These are phyloP conservation scores for Aeschynomene evenia DNA, from an alignment of 306 rosid species.

Conservation along the genomic window DNA sequence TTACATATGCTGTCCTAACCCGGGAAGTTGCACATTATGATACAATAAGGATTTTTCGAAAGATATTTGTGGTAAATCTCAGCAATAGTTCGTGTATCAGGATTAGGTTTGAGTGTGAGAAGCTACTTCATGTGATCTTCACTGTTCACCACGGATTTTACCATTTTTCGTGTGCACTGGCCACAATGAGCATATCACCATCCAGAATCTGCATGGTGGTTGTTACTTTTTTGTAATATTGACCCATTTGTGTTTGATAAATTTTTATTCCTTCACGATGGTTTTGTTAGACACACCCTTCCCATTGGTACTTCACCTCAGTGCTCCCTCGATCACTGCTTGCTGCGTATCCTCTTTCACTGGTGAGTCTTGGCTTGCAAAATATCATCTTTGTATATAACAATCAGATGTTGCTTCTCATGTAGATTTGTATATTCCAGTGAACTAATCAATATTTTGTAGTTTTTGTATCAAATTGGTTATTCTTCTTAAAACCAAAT, in stretches of 20 bases:
- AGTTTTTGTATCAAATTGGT: background rate
- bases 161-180: constrained; percentile 9
- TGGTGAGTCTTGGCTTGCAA: constrained; percentile 48
- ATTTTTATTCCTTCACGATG: constrained; percentile 46
- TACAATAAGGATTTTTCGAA: background rate
- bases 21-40: background rate
- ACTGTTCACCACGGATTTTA: background rate
- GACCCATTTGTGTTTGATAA: constrained; percentile 12
- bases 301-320: constrained; percentile 93
- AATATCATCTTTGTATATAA: constrained; percentile 12
- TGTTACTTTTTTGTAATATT: constrained; percentile 12
- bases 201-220: background rate
- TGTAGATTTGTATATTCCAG: background rate
- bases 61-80: background rate
- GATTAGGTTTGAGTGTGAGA: constrained; percentile 2
- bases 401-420: background rate
- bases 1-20: background rate
- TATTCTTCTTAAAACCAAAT: constrained; percentile 1
- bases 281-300: constrained; percentile 66
- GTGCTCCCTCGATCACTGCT: constrained; percentile 90
- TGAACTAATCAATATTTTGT: constrained; percentile 19
- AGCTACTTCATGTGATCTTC: constrained; percentile 1
- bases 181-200: background rate
- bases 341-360: constrained; percentile 89
- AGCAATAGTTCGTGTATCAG: background rate